Evolutionary conservation across 2,329 filamentous ascomycete species (phyloP).

Genomic region (Metarhizium anisopliae): DNA sequence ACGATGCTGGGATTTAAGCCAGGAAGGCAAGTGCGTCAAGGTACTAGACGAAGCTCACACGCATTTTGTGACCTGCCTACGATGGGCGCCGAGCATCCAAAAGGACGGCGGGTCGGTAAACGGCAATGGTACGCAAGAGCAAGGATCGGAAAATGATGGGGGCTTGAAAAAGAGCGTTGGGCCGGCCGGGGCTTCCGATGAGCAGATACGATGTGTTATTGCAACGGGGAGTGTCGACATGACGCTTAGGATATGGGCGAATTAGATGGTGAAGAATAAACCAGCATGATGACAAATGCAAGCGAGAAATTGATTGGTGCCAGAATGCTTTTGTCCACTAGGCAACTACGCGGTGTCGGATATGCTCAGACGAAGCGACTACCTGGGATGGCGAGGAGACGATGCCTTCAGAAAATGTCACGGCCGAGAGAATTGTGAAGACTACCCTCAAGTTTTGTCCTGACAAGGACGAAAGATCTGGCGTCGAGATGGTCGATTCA

Average conservation of each 20-base stretch:
- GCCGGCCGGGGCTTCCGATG: slow-evolving; percentile 29
- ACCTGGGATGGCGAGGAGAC: not conserved
- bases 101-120: slow-evolving; percentile 9
- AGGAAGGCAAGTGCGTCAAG: slow-evolving; percentile 86
- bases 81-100: slow-evolving; percentile 64
- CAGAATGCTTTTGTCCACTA: not conserved
- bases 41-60: slow-evolving; percentile 67
- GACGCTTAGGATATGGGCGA: slow-evolving; percentile 71
- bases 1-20: slow-evolving; percentile 85
- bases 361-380: not conserved
- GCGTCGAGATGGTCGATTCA: too few species aligned
- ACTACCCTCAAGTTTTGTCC: too few species aligned
- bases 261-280: slow-evolving; percentile 18
- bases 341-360: not conserved
- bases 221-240: slow-evolving; percentile 81
- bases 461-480: too few species aligned
- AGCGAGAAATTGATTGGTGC: not conserved
- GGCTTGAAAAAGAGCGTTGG: slow-evolving; percentile 38
- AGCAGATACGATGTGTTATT: slow-evolving; percentile 73
- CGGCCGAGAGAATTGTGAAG: too few species aligned
- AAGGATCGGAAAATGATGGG: slow-evolving; percentile 21
- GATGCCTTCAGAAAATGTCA: too few species aligned
- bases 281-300: not conserved
- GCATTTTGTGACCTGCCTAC: slow-evolving; percentile 77
- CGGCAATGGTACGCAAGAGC: slow-evolving; percentile 7